Conservation (phyloP, 1,284 basidiomycete species). For the Rhodotorula glutinis region DNA sequence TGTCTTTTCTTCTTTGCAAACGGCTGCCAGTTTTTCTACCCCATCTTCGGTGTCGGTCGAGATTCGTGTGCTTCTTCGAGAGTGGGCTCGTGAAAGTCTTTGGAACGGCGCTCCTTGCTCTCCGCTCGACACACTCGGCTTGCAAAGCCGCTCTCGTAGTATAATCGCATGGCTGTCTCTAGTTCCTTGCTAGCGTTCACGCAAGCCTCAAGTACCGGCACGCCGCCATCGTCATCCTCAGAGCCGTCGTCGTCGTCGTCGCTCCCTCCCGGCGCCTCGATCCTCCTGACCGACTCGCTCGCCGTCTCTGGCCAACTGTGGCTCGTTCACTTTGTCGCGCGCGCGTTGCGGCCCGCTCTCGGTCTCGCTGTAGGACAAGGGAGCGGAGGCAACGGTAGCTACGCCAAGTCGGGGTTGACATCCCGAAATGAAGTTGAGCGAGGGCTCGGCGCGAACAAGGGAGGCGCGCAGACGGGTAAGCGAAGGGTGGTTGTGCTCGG, state of each 20-base stretch:
- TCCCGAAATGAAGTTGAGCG: background rate
- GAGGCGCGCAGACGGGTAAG: background rate
- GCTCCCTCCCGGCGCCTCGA: conserved; percentile 4
- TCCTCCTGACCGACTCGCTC: conserved; percentile 39
- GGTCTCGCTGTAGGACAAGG: background rate
- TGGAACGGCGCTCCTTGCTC: no score
- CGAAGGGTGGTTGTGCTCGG: conserved; percentile 32
- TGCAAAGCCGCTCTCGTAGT: no score
- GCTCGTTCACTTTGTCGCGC: conserved; percentile 22
- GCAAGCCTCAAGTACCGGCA: no score
- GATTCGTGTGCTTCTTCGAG: no score
- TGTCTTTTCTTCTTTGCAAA: no score
- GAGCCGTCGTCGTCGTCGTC: background rate
- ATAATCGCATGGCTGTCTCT: background rate
- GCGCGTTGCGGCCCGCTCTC: conserved; percentile 15
- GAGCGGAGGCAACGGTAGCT: no score
- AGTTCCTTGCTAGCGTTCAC: background rate
- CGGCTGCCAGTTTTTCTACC: no score
- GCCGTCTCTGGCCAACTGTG: conserved; percentile 29
- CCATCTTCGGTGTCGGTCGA: no score
- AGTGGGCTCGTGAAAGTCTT: no score
- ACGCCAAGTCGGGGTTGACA: background rate
- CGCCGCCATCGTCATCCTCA: background rate
- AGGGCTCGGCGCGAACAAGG: background rate
- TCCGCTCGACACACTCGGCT: no score